phyloP scores from a whole-genome alignment of 1,139 yeast genomes.

The Blastobotrys persicus region DNA sequence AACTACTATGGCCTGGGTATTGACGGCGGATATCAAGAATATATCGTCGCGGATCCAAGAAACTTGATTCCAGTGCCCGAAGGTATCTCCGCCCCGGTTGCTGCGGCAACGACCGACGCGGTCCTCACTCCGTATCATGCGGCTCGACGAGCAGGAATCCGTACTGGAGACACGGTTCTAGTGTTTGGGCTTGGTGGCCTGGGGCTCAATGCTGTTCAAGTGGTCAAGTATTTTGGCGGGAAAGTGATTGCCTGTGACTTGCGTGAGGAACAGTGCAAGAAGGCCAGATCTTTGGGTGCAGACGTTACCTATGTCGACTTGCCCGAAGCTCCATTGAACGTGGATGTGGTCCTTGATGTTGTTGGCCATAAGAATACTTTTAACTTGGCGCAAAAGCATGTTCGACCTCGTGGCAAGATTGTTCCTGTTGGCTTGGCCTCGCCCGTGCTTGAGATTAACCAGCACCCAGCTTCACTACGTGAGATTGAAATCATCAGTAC shows the following conservation, averaged over 20 bases:
- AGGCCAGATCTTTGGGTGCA: conserved; percentile 46
- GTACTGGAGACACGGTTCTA: conserved; percentile 44
- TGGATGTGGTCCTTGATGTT: conserved; percentile 44
- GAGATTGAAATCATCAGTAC: conserved; percentile 45
- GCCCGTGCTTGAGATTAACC: conserved; percentile 37
- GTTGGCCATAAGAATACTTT: conserved; percentile 46
- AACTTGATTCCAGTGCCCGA: conserved; percentile 44
- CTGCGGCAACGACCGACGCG: conserved; percentile 53
- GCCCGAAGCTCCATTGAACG: conserved; percentile 23
- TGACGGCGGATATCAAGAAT: conserved; percentile 54
- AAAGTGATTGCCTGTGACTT: conserved; percentile 45
- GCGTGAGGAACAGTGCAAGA: conserved; percentile 36
- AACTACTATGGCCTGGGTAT: conserved; percentile 40
- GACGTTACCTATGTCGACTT: conserved; percentile 44
- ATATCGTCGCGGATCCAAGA: conserved; percentile 37
- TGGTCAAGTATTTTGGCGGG: conserved; percentile 44
- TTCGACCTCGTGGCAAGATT: conserved; percentile 43
- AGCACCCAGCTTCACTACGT: conserved; percentile 38
- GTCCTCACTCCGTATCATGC: conserved; percentile 55
- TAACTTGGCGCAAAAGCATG: conserved; percentile 31
- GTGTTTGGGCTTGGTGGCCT: conserved; percentile 52
- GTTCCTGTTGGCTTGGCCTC: conserved; percentile 48
- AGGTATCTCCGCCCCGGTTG: conserved; percentile 45
- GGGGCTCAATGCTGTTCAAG: conserved; percentile 51
- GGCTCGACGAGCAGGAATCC: conserved; percentile 38